Conservation (phyloP, 2,329 filamentous ascomycete genomes). For the Dothistroma pini region DNA sequence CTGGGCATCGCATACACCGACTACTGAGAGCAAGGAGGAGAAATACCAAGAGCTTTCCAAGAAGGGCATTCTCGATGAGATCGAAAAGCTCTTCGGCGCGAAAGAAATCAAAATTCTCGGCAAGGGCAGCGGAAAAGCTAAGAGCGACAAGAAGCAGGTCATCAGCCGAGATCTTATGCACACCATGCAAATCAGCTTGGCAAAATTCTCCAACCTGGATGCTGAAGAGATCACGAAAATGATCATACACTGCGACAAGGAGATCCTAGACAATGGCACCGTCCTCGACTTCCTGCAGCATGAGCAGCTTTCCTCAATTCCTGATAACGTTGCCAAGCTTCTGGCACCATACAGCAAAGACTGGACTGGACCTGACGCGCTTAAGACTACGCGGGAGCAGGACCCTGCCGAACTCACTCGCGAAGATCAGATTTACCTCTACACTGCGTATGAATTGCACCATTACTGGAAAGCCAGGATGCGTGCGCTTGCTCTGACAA, state of each 20-base stretch:
- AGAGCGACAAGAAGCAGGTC: constrained; percentile 95
- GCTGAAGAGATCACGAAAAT: constrained; percentile 84
- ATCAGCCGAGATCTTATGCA: constrained; percentile 88
- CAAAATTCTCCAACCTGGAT: constrained; percentile 83
- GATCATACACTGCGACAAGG: constrained; percentile 91
- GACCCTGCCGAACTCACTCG: constrained; percentile 85
- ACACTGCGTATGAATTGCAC: constrained; percentile 88
- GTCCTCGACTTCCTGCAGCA: constrained; percentile 97
- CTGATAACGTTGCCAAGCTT: constrained; percentile 83
- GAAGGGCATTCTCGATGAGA: constrained; percentile 94
- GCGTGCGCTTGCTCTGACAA: constrained; percentile 80
- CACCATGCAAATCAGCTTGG: constrained; percentile 86
- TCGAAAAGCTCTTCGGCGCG: constrained; percentile 94
- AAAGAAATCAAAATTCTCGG: constrained; percentile 93
- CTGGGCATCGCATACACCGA: constrained; percentile 83
- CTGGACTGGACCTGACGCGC: constrained; percentile 85
- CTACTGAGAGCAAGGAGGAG: constrained; percentile 85
- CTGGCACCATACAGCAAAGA: constrained; percentile 96
- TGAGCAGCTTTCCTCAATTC: constrained; percentile 87
- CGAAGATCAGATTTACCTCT: constrained; percentile 93
- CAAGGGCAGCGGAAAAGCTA: constrained; percentile 59
- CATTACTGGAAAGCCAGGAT: constrained; percentile 99
- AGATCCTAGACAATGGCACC: constrained; percentile 81
- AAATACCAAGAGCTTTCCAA: constrained; percentile 91
- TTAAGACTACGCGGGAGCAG: constrained; percentile 72